Base-by-base conservation (phyloP, 2,329 filamentous ascomycete species). In the Colletotrichum tanaceti region DNA sequence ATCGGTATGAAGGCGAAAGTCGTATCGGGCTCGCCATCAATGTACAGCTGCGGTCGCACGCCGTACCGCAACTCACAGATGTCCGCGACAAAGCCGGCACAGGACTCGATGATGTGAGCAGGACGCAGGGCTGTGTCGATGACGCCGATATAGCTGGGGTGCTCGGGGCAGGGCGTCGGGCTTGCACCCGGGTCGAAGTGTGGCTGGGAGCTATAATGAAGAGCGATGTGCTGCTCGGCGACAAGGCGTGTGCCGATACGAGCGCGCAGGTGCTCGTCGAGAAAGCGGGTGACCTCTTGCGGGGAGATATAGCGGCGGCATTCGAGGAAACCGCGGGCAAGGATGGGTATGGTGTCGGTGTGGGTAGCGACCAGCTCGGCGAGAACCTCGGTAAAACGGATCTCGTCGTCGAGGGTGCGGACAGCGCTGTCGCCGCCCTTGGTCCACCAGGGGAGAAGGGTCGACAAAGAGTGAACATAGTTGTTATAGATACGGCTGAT, bases 31-130 rank as follows among this genome's bases (percentile, higher is more conserved):
- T 97, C 91, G 72, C 96, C 96, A 72, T 94, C 92, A 74, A 99
- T 91, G 54, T 90, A 82, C 74, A 97, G 86, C 2, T 86, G 87
- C 0, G 96, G 96, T 0, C 96, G 89, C 1, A 97, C 89, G 59
- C 96, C 96, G 76, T 99, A 99, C 71, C 96, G 95, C 43, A 98
- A 86, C 83, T 98, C 96, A 82, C 95, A 98, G 70, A 98, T 97
- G 76, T 98, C 96, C 46, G 93, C 93, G 0, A 99, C 96, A 70
- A 96, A 97, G 68, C 91, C 90, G 60, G 94, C 94, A 79, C 95
- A 98, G 7, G 89, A 87, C 73, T 94, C 90, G 50, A 98, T 89
- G 49, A 95, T 93, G 53, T 88, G 86, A 0, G 93, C 92, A 0
- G 96, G 96, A 43, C 90, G 90, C 11, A 99, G 84, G 3, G 90